A percentile compares a stretch with the other conserved stretches of the same genome.
Evolutionary conservation across 2,329 filamentous ascomycete species (phyloP).

Genomic region (Metarhizium brunneum): DNA sequence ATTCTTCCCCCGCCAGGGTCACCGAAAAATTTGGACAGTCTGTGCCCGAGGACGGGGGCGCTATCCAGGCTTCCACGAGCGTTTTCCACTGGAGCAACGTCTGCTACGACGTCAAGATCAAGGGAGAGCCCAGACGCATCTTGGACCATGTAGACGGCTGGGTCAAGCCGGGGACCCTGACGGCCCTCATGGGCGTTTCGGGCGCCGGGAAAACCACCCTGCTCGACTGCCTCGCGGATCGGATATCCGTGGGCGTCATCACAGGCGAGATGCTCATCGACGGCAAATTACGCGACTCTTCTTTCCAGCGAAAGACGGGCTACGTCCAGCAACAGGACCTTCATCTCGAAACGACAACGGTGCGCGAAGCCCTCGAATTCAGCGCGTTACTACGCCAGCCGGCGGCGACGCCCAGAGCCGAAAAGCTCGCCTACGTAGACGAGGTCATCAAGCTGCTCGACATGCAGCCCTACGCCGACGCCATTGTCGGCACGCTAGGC

Average conservation of each 20-base stretch:
- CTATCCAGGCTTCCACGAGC: too few relatives aligned
- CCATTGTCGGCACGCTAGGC: conserved; percentile 36
- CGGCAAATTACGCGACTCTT: conserved; percentile 53
- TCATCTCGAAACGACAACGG: conserved; percentile 33
- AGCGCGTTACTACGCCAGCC: conserved; percentile 44
- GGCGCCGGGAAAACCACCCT: conserved; percentile 55
- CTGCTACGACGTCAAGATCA: too few relatives aligned
- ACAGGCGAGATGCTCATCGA: conserved; percentile 62
- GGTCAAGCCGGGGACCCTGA: too few relatives aligned
- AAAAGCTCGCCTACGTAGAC: conserved; percentile 69
- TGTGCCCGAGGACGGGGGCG: too few relatives aligned
- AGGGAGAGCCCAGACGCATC: too few relatives aligned
- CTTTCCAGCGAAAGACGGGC: conserved; percentile 63
- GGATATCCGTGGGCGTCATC: conserved; percentile 65
- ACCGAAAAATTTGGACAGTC: too few relatives aligned
- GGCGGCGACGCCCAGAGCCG: conserved; percentile 48
- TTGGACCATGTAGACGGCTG: too few relatives aligned
- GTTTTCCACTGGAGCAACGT: too few relatives aligned
- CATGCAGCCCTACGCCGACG: conserved; percentile 44
- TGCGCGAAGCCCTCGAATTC: conserved; percentile 31
- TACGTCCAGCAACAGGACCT: conserved; percentile 63
- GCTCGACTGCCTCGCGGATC: conserved; percentile 53
- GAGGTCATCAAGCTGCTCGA: conserved; percentile 31
- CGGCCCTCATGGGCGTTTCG: conserved; percentile 21
- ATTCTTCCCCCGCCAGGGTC: too few relatives aligned